Conservation (phyloP, 805 yeast genomes). For the Dipodascus geniculatus region DNA sequence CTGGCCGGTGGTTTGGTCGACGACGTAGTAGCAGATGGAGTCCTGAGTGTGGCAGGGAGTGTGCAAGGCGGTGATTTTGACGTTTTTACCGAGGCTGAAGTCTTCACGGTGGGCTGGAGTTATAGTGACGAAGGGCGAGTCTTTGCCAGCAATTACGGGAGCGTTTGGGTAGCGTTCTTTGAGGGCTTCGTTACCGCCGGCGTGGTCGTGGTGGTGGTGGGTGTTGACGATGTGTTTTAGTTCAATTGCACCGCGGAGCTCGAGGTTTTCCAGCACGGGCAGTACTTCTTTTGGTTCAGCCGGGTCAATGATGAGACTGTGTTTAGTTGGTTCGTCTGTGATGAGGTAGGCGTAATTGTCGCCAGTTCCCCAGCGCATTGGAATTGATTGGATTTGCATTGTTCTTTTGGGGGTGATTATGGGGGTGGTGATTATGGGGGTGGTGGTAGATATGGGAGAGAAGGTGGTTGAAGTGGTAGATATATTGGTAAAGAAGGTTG, state of each 20-base stretch:
- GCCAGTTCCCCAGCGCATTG: constrained; percentile 93
- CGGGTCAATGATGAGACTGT: constrained; percentile 84
- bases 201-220: constrained; percentile 92
- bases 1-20: constrained; percentile 51
- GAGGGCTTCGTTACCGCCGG: constrained; percentile 62
- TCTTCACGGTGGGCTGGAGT: constrained; percentile 58
- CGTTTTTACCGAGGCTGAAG: constrained; percentile 48
- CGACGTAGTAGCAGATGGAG: constrained; percentile 75
- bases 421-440: too few relatives aligned
- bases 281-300: constrained; percentile 71
- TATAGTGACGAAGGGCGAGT: constrained; percentile 58
- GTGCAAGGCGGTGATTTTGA: constrained; percentile 69
- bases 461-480: too few relatives aligned
- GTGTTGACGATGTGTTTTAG: constrained; percentile 80
- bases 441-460: too few relatives aligned
- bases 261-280: constrained; percentile 32
- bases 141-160: constrained; percentile 75
- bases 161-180: constrained; percentile 30
- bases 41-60: constrained; percentile 99
- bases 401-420: constrained; percentile 23
- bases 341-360: constrained; percentile 82
- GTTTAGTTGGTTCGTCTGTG: constrained; percentile 50
- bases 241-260: constrained; percentile 29
- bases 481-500: too few relatives aligned
- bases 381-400: constrained; percentile 76